phyloP scores from a whole-genome alignment of 2,329 filamentous ascomycete species.

The Epicoccum nigrum region DNA sequence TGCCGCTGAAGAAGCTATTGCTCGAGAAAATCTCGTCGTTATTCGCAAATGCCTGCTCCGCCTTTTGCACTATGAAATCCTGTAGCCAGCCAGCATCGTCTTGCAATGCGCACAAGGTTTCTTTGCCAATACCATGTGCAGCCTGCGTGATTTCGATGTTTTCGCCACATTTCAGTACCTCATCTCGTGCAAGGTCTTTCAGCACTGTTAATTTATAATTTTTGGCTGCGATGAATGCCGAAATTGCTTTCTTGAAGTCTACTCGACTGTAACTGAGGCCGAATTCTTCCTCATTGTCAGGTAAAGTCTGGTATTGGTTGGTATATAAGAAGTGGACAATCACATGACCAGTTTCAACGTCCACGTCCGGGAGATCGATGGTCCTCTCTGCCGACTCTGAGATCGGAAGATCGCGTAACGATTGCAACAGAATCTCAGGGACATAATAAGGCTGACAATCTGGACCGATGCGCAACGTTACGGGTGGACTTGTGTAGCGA shows the following conservation, averaged over 20 bases:
- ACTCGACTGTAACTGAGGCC: too few species aligned
- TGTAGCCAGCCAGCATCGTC: not conserved
- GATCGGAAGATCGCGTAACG: not conserved
- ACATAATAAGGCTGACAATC: not conserved
- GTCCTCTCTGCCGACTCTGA: not conserved
- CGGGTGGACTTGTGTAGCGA: not conserved
- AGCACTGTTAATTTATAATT: not conserved
- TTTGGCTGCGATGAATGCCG: not conserved
- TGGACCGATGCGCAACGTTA: not conserved
- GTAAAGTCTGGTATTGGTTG: not conserved
- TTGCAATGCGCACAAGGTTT: not conserved
- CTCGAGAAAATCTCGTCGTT: not conserved
- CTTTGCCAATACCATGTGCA: not conserved
- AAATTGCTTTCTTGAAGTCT: not conserved
- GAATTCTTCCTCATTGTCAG: not conserved
- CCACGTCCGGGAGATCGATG: not conserved
- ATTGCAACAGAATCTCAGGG: not conserved
- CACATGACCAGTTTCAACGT: not conserved
- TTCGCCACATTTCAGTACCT: not conserved
- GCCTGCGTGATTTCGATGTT: not conserved
- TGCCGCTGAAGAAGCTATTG: not conserved
- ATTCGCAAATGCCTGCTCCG: not conserved
- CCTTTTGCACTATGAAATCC: not conserved
- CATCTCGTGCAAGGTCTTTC: not conserved
- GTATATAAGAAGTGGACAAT: not conserved